phyloP scores from a whole-genome alignment of 75 land plant genomes.

The Selaginella tamariscina region DNA sequence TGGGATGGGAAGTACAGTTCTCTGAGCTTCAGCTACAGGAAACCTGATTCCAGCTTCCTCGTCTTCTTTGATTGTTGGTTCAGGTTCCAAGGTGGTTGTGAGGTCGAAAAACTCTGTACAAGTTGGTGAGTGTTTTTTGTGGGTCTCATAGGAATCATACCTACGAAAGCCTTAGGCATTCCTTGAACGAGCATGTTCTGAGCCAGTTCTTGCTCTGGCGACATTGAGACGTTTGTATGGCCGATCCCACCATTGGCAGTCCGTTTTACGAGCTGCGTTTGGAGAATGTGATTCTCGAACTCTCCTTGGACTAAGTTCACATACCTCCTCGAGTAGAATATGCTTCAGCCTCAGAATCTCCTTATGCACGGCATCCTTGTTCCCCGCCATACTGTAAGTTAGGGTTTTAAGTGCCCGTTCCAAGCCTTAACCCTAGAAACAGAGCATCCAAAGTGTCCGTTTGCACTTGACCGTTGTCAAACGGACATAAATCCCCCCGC shows the following conservation, averaged over 20 bases:
- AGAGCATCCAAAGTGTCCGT: too few species aligned
- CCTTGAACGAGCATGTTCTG: not conserved
- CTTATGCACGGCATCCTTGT: not conserved
- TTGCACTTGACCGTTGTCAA: too few species aligned
- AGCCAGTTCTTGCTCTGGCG: not conserved
- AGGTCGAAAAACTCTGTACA: not conserved
- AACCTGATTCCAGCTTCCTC: slow-evolving; percentile 1
- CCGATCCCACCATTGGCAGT: not conserved
- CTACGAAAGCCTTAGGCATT: not conserved
- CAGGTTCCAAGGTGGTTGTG: not conserved
- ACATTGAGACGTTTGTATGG: not conserved
- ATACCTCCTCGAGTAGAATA: not conserved
- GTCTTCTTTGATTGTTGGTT: not conserved
- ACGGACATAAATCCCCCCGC: too few species aligned
- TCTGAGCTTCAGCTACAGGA: not conserved
- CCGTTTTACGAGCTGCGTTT: not conserved
- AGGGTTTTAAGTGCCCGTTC: too few species aligned
- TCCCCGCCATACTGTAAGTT: not conserved
- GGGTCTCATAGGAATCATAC: too few species aligned
- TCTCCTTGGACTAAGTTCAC: not conserved
- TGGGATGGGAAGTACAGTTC: not conserved
- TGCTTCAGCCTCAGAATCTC: not conserved
- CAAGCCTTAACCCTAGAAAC: too few species aligned
- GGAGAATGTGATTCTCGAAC: not conserved
- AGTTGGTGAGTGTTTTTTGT: too few species aligned